Percentiles rank a stretch among this genome's conserved stretches.
These are phyloP conservation scores for Saccharum officinarum DNA, from an alignment of 176 grass and related monocot genomes.

Conservation along the genomic window DNA sequence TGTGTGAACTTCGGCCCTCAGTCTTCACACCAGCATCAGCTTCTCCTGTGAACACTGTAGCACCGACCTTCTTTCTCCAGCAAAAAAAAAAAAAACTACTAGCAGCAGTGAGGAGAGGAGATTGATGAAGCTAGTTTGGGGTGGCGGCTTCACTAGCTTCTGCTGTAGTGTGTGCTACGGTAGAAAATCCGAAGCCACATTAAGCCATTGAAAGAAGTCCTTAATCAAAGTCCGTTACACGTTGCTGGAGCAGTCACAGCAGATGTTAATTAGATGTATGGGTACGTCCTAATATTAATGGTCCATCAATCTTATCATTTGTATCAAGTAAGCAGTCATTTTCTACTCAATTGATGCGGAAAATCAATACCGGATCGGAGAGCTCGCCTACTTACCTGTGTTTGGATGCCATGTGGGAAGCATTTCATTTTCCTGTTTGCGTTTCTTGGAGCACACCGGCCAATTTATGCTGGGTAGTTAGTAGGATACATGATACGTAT, in stretches of 20 bases:
- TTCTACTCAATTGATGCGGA: conserved; percentile 34
- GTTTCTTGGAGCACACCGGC: neutral
- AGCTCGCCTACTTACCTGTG: neutral
- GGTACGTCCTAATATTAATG: conserved; percentile 19
- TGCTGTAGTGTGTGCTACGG: no score
- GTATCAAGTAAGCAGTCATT: conserved; percentile 50
- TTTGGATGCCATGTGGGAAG: conserved; percentile 1
- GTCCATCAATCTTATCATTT: conserved; percentile 9
- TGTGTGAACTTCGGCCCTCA: neutral
- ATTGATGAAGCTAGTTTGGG: no score
- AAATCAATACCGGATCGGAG: neutral
- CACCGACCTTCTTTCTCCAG: no score
- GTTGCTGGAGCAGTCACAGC: neutral
- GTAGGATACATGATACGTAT: conserved; percentile 19
- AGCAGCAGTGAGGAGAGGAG: no score
- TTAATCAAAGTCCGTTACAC: neutral
- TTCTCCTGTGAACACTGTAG: no score
- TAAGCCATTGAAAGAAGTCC: no score
- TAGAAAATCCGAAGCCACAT: no score
- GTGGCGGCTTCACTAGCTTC: no score
- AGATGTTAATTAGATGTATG: conserved; percentile 12
- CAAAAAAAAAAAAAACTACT: no score
- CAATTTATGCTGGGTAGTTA: conserved; percentile 29
- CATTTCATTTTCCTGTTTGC: neutral
- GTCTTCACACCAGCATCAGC: neutral